Evolutionary conservation across 2,329 filamentous ascomycete genomes (phyloP), one percentile per base, ranked within the genome.

Genomic region (Aspergillus sp.): DNA sequence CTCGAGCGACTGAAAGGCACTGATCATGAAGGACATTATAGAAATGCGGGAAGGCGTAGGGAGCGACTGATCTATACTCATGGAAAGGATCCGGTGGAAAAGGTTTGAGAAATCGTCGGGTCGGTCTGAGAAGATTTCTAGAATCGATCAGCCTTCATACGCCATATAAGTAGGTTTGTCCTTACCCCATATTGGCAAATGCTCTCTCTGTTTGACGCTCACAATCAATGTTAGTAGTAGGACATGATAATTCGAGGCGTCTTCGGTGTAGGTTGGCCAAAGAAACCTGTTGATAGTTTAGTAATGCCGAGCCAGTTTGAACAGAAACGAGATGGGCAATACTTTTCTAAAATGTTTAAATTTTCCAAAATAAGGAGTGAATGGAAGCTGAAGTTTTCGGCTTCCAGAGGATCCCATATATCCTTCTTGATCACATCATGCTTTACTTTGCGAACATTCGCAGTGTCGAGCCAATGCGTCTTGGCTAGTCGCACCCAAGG

Each of bases 1-100:
- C 73, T 99, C 96, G 33, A 99, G 82, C 47, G 92, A 97, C 74
- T 98, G 93, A 71, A 97, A 99, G 37, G 93, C 90, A 64, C 88
- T 86, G 51, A 96, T 96, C 61, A 98, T 82, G 75, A 98, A 98
- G 23, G 86, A 89, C 21, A 99, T 80, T n/a, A 98, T 84, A 52
- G 96, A 88, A 8, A 89, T 90, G 60, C 91, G 86, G 55, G 96
- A 83, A 27, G 81, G 78, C 39, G 83, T 77, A 21, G 87, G 82
- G 19, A 92, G 76, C 2, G 88, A 87, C 61, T 77, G 79, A 70
- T 93, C 90, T 66, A 95, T 83, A 61, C 84, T 91, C 85, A 98
- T 88, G 35, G 92, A 95, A 2, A 98, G 83, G 31, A 96, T 84
- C 64, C 95, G 91, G 64, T 91, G 90, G 76, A 98, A 98, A 60